These are phyloP conservation scores for Paxillus ammoniavirescens DNA, from an alignment of 768 basidiomycete genomes.

Conservation along the genomic window DNA sequence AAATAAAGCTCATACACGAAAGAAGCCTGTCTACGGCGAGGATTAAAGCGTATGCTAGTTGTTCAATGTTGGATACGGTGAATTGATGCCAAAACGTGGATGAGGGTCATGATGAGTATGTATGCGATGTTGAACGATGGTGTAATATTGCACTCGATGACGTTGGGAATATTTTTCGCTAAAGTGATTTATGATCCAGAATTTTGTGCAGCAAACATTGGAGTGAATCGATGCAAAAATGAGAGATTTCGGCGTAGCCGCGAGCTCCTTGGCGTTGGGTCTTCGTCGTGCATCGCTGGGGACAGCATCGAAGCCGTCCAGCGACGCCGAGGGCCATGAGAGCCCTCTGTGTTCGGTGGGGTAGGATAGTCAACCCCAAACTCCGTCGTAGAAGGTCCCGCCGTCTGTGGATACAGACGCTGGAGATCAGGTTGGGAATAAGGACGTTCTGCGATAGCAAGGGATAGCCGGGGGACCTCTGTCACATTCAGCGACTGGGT, in stretches of 20 bases:
- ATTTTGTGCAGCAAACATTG: constrained; percentile 10
- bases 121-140: constrained; percentile 6
- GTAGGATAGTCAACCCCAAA: constrained; percentile 20
- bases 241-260: constrained; percentile 34
- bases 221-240: constrained; percentile 36
- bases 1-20: constrained; percentile 2
- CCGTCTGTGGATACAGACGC: constrained; percentile 17
- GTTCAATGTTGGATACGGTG: constrained; percentile 4
- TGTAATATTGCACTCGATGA: constrained; percentile 4
- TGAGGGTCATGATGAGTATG: constrained; percentile 15
- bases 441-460: constrained; percentile 18
- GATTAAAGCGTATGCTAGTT: constrained; percentile 3
- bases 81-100: constrained; percentile 9
- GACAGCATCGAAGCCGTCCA: constrained; percentile 16
- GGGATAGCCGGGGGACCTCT: constrained; percentile 5
- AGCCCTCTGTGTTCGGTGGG: constrained; percentile 11
- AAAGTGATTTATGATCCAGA: constrained; percentile 7
- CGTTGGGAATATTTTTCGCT: neutral
- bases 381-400: constrained; percentile 14
- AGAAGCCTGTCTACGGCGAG: neutral
- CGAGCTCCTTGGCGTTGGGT: constrained; percentile 12
- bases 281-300: constrained; percentile 14
- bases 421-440: constrained; percentile 33
- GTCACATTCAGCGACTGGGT: constrained; percentile 25
- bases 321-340: constrained; percentile 21